Evolutionary conservation across 305 asterid species (phyloP), one percentile per base, ranked within the genome.

Genomic region (Fraxinus ornus): DNA sequence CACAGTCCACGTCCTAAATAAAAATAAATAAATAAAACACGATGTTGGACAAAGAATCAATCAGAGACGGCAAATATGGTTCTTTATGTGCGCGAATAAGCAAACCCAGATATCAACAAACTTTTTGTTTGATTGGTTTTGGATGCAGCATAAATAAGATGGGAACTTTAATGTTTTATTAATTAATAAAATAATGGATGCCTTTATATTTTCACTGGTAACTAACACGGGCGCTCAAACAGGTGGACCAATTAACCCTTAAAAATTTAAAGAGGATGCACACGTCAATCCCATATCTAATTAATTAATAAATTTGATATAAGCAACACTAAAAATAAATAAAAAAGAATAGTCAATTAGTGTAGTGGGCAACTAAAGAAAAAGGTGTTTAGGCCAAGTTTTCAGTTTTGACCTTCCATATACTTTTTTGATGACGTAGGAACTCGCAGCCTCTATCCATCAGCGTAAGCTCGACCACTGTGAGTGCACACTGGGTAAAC

Each of bases 61-160:
- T 82, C 44, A 76, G 83, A 85, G 86, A 78, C 76, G 80, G 84
- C 80, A 88, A 86, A 88, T 84, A 66, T 90, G 86, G 39, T 84
- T 77, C 87, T 84, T 80, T 86, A 22, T 74, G 64, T 52, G 9
- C 41, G 41, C 9, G 79, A 71, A 73, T 78, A 85, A 88, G 55
- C 85, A 81, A 84, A 77, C n/a, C 74, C 8, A 79, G 44, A 82
- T 81, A 57, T 84, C 76, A 78, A 44, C 79, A 78, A 66, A 77
- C 79, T 75, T 84, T 76, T 33, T 66, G 1, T 71, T 83, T 80
- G 60, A 78, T 80, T 79, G 75, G 75, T 41, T 84, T 85, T 73
- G 76, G 80, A 81, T 78, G 77, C 84, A 84, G 75, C 76, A 75
- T 73, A 85, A 78, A 64, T 78, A 41, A 82, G 77, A 81, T 71